Base-by-base conservation (phyloP, 306 rosid genomes). In the Prosopis cineraria region DNA sequence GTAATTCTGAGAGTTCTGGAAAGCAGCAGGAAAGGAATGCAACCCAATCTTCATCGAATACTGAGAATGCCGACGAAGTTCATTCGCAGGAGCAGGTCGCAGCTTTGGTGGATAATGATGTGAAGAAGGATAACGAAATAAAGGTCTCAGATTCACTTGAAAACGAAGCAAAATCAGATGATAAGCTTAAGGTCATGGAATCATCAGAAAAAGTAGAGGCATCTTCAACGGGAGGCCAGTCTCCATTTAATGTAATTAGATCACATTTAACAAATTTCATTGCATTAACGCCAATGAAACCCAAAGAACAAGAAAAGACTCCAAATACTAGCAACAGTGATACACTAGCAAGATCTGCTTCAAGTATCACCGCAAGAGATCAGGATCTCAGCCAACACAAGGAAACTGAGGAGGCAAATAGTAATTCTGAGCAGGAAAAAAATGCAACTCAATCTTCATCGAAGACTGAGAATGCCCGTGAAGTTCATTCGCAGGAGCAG, bases 401-500 rank as follows among this genome's bases (percentile, higher is more conserved):
- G 11, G 72, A 37, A 39, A 81, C 47, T 39, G 47, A 72, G 68
- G 78, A 77, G 53, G 63, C 33, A 68, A 73, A 67, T 68, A 63
- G 58, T 58, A 68, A 27, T 53, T 80, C 62, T 13, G 68, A 63
- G 72, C 66, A 56, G 74, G 84, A 70, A 39, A 41, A 58, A 48
- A 84, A 70, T 81, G 81, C 76, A 37, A 70, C 55, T n/a, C 78
- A 63, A 68, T 43, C 58, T 78, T 70, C 78, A 71, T 17, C 60
- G 10, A 75, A 73, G 81, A 82, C 74, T 14, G 13, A 60, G 67
- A 75, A 84, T 70, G 55, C 20, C 24, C 78, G 52, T 37, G 45
- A 80, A 68, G 76, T 43, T 76, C 81, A 89, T 74, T 33, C 72
- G 14, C 64, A 39, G 73, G 85, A 81, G 56, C 59, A 64, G 55